Percentiles rank a stretch among this genome's conserved stretches.
phyloP scores from a whole-genome alignment of 129 eudicot genomes.

The Helichrysum umbraculigerum region DNA sequence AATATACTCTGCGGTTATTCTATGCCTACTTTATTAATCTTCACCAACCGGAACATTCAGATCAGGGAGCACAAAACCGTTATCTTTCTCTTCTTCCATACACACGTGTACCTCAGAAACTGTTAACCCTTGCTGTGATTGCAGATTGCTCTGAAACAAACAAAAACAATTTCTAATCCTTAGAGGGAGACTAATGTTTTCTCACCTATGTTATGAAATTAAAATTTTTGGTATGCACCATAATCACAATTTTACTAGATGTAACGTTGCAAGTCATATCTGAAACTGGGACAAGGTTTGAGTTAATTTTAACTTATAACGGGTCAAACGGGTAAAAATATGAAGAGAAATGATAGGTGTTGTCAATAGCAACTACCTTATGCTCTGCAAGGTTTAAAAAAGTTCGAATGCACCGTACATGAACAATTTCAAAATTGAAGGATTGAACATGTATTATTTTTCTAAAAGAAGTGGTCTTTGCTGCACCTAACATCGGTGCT shows the following conservation, averaged over 20 bases:
- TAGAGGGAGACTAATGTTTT: neutral
- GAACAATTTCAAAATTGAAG: too few species aligned
- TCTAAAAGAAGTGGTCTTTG: too few species aligned
- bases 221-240: neutral
- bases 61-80: slow-evolving; percentile 36
- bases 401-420: too few species aligned
- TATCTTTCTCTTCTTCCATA: slow-evolving; percentile 11
- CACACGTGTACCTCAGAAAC: neutral
- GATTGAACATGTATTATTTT: too few species aligned
- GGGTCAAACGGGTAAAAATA: too few species aligned
- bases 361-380: too few species aligned
- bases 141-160: slow-evolving; percentile 19
- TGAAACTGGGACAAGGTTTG: too few species aligned
- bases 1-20: slow-evolving; percentile 33
- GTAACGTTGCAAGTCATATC: too few species aligned
- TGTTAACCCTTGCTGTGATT: slow-evolving; percentile 1
- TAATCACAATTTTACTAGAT: neutral
- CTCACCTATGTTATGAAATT: neutral
- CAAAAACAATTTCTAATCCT: neutral
- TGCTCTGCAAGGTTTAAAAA: too few species aligned
- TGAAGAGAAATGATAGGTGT: too few species aligned
- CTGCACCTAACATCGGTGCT: neutral
- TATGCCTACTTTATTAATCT: slow-evolving; percentile 33
- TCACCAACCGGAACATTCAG: slow-evolving; percentile 36
- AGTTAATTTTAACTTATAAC: too few species aligned